Base-by-base conservation (phyloP, 805 yeast genomes). In the Soucietia sequanensis region DNA sequence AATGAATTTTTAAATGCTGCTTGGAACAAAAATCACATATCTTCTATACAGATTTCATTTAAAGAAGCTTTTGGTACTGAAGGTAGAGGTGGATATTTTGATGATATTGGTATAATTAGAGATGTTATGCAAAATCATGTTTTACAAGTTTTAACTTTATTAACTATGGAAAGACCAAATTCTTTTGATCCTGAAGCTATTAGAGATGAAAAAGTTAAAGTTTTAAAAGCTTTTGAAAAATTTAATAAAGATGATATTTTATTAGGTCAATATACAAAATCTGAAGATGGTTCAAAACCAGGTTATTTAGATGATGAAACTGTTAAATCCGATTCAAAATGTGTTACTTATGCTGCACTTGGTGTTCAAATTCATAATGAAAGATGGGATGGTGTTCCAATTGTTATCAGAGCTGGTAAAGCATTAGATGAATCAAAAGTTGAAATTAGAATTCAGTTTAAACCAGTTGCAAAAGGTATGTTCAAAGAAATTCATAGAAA, bases 61-160 rank as follows among this genome's bases (percentile, higher is more conserved):
- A 93, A 93, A 70, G 99, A 93, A 69, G 87, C 93, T n/a, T 93
- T 93, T 52, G 99, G 99, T 37, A 93, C 99, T 26, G 96, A 93
- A 67, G 99, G 99, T 38, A 80, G 99, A 59, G 99, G 99, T 49
- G 99, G 99, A 24, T 93, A 93, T 70, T 93, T 93, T 56, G 98
- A 93, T 65, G 72, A 75, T 37, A 88, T 90, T 54, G 99, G 99
- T 39, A 93, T 93, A 57, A 85, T 93, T 48, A 80, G 99, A 63
- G 99, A 93, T 58, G 98, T 93, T 31, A 91, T 93, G 88, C 99
- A 93, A 71, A 93, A 93, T 74, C 99, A 93, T 68, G 65, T 93
- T 51, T 72, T 91, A 55, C 99, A 93, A 70, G 95, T 91, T 15
- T 68, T 93, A 56, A 90, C 98, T 5, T 63, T 93, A 37, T 69